Evolutionary conservation across 2,329 filamentous ascomycete species (phyloP).

Genomic region (Aspergillus quadrilineatus): DNA sequence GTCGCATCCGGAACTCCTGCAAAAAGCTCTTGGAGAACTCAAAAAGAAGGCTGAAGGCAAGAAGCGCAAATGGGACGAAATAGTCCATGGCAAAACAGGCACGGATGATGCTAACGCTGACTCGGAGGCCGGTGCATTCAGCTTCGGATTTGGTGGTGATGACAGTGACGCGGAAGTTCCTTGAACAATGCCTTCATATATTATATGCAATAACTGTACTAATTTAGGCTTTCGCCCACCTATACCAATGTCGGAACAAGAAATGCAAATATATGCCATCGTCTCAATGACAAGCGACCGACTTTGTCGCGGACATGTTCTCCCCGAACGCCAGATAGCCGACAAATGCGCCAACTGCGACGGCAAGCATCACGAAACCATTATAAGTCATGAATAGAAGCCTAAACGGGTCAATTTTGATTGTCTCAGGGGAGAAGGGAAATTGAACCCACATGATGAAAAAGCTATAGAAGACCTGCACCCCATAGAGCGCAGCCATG

Average conservation of each 20-base stretch:
- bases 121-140: conserved; percentile 51
- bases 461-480: conserved; percentile 98
- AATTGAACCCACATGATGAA: conserved; percentile 86
- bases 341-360: conserved; percentile 82
- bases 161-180: conserved; percentile 55
- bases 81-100: conserved; percentile 60
- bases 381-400: conserved; percentile 99
- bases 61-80: conserved; percentile 84
- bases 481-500: conserved; percentile 80
- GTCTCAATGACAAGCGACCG: conserved; percentile 81
- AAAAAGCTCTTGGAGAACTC: conserved; percentile 63
- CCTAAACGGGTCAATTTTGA: conserved; percentile 53
- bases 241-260: not conserved
- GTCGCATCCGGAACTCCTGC: conserved; percentile 65
- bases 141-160: conserved; percentile 64
- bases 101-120: conserved; percentile 24
- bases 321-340: conserved; percentile 82
- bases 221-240: not conserved
- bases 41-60: conserved; percentile 62
- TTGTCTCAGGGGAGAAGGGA: not conserved
- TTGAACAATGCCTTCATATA: conserved; percentile 23
- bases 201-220: conserved; percentile 3
- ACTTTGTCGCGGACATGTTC: conserved; percentile 69
- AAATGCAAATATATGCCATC: not conserved
- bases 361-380: conserved; percentile 92